phyloP scores from a whole-genome alignment of 2,329 filamentous ascomycete genomes.

The Nothopassalora personata region DNA sequence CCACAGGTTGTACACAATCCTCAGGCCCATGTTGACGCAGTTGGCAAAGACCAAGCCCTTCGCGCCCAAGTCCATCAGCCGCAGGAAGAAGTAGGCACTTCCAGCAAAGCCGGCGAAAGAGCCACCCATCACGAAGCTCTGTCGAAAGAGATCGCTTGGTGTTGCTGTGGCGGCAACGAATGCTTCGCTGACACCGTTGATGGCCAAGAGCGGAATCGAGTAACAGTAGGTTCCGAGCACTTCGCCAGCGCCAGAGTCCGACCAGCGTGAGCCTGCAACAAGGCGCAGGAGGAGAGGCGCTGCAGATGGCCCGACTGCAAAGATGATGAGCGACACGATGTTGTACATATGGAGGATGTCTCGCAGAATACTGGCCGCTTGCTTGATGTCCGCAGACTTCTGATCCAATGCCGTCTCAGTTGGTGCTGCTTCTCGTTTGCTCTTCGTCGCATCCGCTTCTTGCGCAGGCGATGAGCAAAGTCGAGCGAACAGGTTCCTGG shows the following conservation, averaged over 20 bases:
- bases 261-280: slow-evolving; percentile 74
- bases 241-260: slow-evolving; percentile 62
- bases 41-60: slow-evolving; percentile 81
- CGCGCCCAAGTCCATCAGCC: slow-evolving; percentile 65
- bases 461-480: slow-evolving; percentile 52
- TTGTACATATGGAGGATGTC: slow-evolving; percentile 67
- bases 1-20: slow-evolving; percentile 71
- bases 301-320: slow-evolving; percentile 67
- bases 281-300: slow-evolving; percentile 68
- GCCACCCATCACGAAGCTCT: slow-evolving; percentile 76
- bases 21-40: slow-evolving; percentile 78
- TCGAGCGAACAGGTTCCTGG: slow-evolving; percentile 81
- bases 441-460: slow-evolving; percentile 37
- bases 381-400: slow-evolving; percentile 22
- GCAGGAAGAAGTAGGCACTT: slow-evolving; percentile 69
- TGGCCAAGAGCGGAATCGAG: slow-evolving; percentile 85
- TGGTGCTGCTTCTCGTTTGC: slow-evolving; percentile 1
- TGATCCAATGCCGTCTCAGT: slow-evolving; percentile 3
- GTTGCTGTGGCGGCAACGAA: slow-evolving; percentile 86
- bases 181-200: slow-evolving; percentile 87
- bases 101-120: slow-evolving; percentile 73
- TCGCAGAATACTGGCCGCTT: slow-evolving; percentile 50
- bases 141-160: slow-evolving; percentile 65
- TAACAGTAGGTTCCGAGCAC: slow-evolving; percentile 80
- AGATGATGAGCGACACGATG: slow-evolving; percentile 64